Evolutionary conservation across 371 early-diverging fungal species (phyloP).

Genomic region (Mortierella sp.): DNA sequence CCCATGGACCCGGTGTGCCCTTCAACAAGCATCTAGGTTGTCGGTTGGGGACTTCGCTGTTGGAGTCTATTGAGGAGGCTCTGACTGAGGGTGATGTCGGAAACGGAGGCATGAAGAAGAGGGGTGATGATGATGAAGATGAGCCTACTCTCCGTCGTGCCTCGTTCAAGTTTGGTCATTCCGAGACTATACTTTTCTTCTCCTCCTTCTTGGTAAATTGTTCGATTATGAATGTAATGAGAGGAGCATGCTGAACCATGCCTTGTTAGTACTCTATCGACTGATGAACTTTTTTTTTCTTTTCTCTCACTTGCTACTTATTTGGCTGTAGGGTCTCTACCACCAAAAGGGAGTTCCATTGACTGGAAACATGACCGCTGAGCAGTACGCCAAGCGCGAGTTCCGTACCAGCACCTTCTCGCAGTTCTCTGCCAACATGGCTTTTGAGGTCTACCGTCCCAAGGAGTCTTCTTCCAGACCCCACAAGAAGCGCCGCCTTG

Average conservation of each 20-base stretch:
- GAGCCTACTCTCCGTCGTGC: constrained; percentile 2
- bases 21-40: constrained; percentile 51
- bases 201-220: constrained; percentile 45
- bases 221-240: not conserved
- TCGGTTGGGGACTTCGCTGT: constrained; percentile 20
- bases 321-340: constrained; percentile 14
- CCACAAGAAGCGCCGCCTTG: not conserved
- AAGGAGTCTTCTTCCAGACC: not conserved
- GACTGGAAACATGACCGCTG: constrained; percentile 23
- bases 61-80: constrained; percentile 23
- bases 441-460: constrained; percentile 28
- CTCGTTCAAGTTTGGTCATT: constrained; percentile 52
- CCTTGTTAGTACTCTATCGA: not conserved
- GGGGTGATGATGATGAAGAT: constrained; percentile 19
- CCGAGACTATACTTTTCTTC: constrained; percentile 48
- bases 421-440: constrained; percentile 27
- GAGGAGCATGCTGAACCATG: too few relatives aligned
- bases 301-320: not conserved
- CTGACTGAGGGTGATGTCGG: not conserved
- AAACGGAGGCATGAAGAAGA: not conserved
- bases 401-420: constrained; percentile 21
- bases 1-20: constrained; percentile 39
- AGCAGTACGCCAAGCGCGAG: constrained; percentile 13
- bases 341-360: constrained; percentile 10
- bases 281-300: not conserved